Evolutionary conservation across 2,329 filamentous ascomycete species (phyloP), one percentile per base, ranked within the genome.

Genomic region (Metarhizium robertsii): DNA sequence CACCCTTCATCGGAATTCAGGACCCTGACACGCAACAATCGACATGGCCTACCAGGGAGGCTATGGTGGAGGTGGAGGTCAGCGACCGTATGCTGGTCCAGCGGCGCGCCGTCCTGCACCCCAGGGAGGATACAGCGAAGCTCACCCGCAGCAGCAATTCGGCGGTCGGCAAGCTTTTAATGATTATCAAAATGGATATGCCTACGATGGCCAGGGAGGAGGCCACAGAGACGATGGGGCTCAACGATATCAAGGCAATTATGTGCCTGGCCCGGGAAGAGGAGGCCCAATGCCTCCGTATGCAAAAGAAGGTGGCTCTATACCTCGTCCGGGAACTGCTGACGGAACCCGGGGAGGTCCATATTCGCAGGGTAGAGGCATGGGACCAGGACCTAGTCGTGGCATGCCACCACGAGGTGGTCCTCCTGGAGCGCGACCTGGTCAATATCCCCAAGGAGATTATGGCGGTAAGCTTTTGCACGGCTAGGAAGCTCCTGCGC

Each of bases 11-110:
- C 32, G 10, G 32, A 4, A 8, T 25, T 25, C 20, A 6, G n/a
- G 42, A 34, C 42, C 13, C 29, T 42, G 43, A 36, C n/a, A 48
- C 34, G 14, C 13, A 32, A 45, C 46, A 14, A n/a, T 40, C 4
- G 36, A 36, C 16, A 82, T 82, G 79, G 75, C 78, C 49, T 80
- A 80, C 63, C 74, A 79, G 59, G 73, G 71, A 58, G 20, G 11
- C 7, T 79, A 77, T 52, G 59, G 60, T 25, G 61, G 56, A 11
- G 59, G 61, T 57, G 70, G 71, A 55, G 70, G 62, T 48, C 73
- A 78, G 62, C 74, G 75, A 56, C 73, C 74, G n/a, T 79, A 80
- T 62, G 72, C 70, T 58, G 76, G 75, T 42, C 73, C 71, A 36
- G 74, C 72, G 53, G 71, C 71, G 48, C 74, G 73, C 54, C 68